Evolutionary conservation across 1,284 basidiomycete species (phyloP), one percentile per base, ranked within the genome.

Genomic region (Sparassis latifolia): DNA sequence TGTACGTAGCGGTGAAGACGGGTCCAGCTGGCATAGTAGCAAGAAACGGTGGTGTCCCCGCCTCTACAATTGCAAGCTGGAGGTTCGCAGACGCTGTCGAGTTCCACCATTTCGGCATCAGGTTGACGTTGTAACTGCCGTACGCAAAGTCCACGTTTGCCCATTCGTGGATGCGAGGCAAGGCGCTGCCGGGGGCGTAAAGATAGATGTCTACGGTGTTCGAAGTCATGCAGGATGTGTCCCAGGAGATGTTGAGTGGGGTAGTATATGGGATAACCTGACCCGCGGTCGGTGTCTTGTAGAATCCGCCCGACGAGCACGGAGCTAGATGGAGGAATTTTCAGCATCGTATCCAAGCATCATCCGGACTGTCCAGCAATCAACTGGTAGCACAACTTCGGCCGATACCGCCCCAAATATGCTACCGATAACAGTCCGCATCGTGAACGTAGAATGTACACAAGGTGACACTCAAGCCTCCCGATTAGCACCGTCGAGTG

Each of bases 81-180:
- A 93, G 76, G 5, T 66, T 59, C 20, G 79, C 71, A 2, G 73
- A 68, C 2, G 71, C 54, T 2, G 83, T 80, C 9, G 76, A 66
- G 60, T 90, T 86, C 88, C 89, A 93, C 89, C 90, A 93, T 38
- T 74, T 72, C 0, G 90, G 84, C 52, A 79, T 67, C 44, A 94
- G 67, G 9, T 65, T 66, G 3, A 77, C 69, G 50, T 74, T 66
- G 64, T 82, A 85, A 48, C 70, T 69, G 30, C 88, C 89, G 4
- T 69, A 43, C 3, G 71, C 59, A 65, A 74, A 85, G 50, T 74
- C 68, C 53, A 92, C 79, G 45, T 71, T 70, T 42, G 76, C 61
- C 81, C 81, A 93, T 44, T 74, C 71, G 56, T 91, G 82, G 53
- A 92, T 71, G 38, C 76, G 73, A 9, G 79, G 68, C 35, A 59